phyloP scores from a whole-genome alignment of 2,329 filamentous ascomycete species.

The Fonsecaea monophora region DNA sequence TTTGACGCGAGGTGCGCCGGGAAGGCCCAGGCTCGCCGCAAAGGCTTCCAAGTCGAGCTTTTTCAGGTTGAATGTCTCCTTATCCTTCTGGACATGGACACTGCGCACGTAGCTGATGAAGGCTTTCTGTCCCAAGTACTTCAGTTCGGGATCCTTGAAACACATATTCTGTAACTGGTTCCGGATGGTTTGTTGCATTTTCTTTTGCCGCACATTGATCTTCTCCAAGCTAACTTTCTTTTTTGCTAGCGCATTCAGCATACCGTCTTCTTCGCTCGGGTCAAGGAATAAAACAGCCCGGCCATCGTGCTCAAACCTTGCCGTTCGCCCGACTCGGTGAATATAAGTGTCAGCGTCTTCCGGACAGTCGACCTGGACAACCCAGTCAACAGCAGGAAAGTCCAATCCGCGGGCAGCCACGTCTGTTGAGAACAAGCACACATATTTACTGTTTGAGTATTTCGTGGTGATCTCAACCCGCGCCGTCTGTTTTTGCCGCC shows the following conservation, averaged over 20 bases:
- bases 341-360: slow-evolving; percentile 98
- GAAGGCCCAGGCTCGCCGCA: slow-evolving; percentile 83
- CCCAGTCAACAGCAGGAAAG: slow-evolving; percentile 97
- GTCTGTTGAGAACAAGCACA: slow-evolving; percentile 93
- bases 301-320: slow-evolving; percentile 87
- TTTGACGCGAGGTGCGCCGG: slow-evolving; percentile 90
- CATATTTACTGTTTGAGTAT: slow-evolving; percentile 79
- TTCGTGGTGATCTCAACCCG: slow-evolving; percentile 85
- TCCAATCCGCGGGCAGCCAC: slow-evolving; percentile 93
- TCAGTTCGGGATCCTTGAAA: slow-evolving; percentile 91
- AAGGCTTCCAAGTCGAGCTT: slow-evolving; percentile 85
- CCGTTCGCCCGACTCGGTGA: slow-evolving; percentile 91
- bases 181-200: slow-evolving; percentile 79
- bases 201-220: slow-evolving; percentile 86
- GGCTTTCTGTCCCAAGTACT: slow-evolving; percentile 94
- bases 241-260: slow-evolving; percentile 81
- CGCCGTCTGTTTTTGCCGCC: slow-evolving; percentile 88
- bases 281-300: slow-evolving; percentile 90
- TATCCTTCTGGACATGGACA: slow-evolving; percentile 86
- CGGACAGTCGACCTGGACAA: slow-evolving; percentile 96
- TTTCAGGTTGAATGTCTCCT: slow-evolving; percentile 85
- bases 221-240: slow-evolving; percentile 89
- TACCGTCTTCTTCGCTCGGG: slow-evolving; percentile 89
- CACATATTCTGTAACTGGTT: slow-evolving; percentile 91
- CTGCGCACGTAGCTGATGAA: slow-evolving; percentile 90